Percentiles rank a stretch among this genome's conserved stretches.
phyloP scores from a whole-genome alignment of 2,329 filamentous ascomycete species.

The Arthrobotrys musiformis region DNA sequence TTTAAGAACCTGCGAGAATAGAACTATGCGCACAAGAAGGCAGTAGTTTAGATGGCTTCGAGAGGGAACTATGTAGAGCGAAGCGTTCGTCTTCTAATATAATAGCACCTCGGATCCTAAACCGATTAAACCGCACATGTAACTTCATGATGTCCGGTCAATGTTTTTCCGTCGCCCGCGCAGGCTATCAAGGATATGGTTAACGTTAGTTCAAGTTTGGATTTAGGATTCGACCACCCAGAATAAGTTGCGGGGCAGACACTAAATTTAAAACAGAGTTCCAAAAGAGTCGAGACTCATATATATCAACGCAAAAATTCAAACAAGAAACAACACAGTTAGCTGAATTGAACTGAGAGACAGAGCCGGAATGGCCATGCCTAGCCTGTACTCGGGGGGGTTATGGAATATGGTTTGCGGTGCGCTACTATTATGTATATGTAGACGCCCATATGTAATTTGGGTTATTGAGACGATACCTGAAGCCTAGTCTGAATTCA shows the following conservation, averaged over 20 bases:
- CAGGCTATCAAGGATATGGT: background rate
- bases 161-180: conserved; percentile 17
- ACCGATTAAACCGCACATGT: conserved; percentile 6
- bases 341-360: background rate
- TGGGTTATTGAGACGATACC: no score
- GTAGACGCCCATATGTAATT: no score
- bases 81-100: background rate
- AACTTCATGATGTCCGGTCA: conserved; percentile 8
- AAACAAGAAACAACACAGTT: background rate
- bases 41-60: background rate
- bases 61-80: background rate
- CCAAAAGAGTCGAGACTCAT: background rate
- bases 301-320: background rate
- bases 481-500: no score
- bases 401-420: no score
- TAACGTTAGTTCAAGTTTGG: conserved; percentile 3
- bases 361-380: background rate
- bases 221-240: background rate
- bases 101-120: conserved; percentile 7
- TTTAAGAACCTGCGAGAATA: no score
- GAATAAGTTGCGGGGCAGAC: conserved; percentile 1
- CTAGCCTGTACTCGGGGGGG: no score
- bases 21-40: no score
- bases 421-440: no score
- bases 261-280: no score